Evolutionary conservation across 2,329 filamentous ascomycete species (phyloP).

Genomic region (Fusarium goolgardi): DNA sequence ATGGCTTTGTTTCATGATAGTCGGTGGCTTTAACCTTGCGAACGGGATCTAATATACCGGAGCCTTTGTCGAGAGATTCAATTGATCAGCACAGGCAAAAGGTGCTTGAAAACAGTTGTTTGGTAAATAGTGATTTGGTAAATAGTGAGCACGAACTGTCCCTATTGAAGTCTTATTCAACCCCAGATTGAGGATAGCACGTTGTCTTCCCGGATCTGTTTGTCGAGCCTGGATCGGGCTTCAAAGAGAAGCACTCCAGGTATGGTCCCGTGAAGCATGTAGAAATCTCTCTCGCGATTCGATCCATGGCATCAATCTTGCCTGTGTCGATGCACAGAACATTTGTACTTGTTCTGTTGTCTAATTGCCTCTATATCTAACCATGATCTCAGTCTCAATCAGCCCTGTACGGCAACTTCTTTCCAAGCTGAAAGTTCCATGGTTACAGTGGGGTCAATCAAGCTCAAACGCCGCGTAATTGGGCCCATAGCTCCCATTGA

Average conservation of each 20-base stretch:
- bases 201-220: neutral
- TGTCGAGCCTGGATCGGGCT: neutral
- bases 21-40: neutral
- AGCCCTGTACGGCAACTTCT: slow-evolving; percentile 8
- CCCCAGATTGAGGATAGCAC: slow-evolving; percentile 11
- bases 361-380: neutral
- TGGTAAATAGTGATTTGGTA: too few relatives aligned
- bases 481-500: slow-evolving; percentile 11
- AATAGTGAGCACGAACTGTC: neutral
- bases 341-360: neutral
- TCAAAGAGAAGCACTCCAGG: neutral
- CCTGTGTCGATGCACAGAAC: neutral
- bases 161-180: slow-evolving; percentile 23
- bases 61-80: neutral
- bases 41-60: neutral
- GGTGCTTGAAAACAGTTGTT: neutral
- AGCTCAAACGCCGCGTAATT: slow-evolving; percentile 25
- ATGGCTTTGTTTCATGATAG: neutral
- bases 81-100: neutral
- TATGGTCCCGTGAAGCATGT: neutral
- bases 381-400: neutral
- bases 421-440: neutral
- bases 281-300: neutral
- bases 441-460: slow-evolving; percentile 1
- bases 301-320: too few relatives aligned